Evolutionary conservation across 495 filamentous ascomycete genomes (phyloP).

Genomic region (Neurospora terricola): DNA sequence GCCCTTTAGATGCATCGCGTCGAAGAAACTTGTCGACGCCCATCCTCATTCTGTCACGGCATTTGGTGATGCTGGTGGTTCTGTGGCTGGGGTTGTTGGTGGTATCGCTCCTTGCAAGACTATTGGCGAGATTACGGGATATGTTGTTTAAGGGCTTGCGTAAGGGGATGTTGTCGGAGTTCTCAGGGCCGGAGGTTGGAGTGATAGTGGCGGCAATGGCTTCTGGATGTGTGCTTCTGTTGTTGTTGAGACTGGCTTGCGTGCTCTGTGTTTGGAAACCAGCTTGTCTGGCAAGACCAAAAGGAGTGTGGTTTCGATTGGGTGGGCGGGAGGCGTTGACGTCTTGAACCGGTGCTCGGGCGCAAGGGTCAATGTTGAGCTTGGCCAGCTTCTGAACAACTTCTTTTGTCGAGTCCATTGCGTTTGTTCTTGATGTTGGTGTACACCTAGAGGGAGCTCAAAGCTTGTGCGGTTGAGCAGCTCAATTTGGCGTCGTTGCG

Average conservation of each 20-base stretch:
- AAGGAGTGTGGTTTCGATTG: too few relatives aligned
- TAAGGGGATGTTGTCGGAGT: not conserved
- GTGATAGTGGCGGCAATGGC: accelerated
- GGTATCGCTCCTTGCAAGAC: not conserved
- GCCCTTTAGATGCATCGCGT: not conserved
- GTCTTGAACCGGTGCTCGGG: not conserved
- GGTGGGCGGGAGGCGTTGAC: not conserved
- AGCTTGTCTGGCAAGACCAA: not conserved
- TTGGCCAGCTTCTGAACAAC: not conserved
- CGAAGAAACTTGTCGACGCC: not conserved
- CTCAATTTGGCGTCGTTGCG: accelerated
- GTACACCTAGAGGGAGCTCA: too few relatives aligned
- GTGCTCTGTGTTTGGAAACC: not conserved
- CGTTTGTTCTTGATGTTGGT: not conserved
- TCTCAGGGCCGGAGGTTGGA: not conserved
- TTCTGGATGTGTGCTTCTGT: not conserved
- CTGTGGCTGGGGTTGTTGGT: not conserved
- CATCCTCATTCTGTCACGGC: not conserved
- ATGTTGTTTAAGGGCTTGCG: not conserved
- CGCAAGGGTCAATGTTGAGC: not conserved
- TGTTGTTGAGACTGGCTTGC: not conserved
- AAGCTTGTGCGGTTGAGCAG: not conserved
- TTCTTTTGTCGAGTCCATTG: not conserved
- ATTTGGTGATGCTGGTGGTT: not conserved
- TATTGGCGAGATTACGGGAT: not conserved